Evolutionary conservation across 148 eudicot genomes (phyloP), one percentile per base, ranked within the genome.

Genomic region (Vaccinium vitisidaea): DNA sequence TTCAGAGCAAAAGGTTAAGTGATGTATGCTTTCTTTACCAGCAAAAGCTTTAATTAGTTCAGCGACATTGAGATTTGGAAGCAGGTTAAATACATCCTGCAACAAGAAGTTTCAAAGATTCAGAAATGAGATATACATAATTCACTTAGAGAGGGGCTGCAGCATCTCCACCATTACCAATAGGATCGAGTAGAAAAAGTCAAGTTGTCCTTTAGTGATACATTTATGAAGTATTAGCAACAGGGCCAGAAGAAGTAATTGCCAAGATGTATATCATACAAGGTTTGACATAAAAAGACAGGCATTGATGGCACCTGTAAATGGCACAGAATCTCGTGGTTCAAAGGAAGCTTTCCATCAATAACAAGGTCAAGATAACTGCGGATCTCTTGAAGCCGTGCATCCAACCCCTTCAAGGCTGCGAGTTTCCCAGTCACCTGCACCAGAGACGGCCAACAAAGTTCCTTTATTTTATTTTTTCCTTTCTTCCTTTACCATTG

Each of bases 351-450:
- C 85, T 94, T 94, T 77, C 90, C 95, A 49, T 92, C 93, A 87
- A 97, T 86, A 82, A 95, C 98, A 82, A 95, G 94, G 65, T 97
- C 96, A 81, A 97, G 94, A 89, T 97, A 97, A 87, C 93, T 88
- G 56, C 96, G 92, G n/a, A 97, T 97, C 89, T 95, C 99, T 71
- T 88, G 84, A 11, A 97, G 91, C 71, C 98, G 90, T 77, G 98
- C 98, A 91, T 95, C 98, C 79, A 97, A 87, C 32, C 99, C 99
- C 91, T 97, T 97, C 80, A 97, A 90, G 69, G 99, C 96, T 82
- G 97, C 94, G 82, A 97, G 97, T 88, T 97, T 97, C 76, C 99
- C 99, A 82, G 98, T 93, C 55, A 97, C 98, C 99, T 97, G 89
- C 52, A 70, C 7, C 21, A 23, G 54, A 83, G 58, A 80, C 61